phyloP scores from a whole-genome alignment of 306 rosid genomes.

The Lablab purpureus region DNA sequence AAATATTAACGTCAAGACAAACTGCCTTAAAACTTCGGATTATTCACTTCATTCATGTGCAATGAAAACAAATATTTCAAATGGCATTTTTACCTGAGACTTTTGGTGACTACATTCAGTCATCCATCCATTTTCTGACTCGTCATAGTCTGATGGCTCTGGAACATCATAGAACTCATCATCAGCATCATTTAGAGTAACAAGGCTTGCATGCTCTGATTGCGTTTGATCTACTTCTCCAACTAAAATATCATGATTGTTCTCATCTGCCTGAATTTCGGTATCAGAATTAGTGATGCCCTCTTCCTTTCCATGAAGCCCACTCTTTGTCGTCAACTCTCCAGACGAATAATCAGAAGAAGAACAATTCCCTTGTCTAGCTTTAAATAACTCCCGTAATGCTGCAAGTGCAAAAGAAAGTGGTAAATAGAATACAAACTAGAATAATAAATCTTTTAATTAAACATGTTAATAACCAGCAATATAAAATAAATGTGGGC shows the following conservation, averaged over 20 bases:
- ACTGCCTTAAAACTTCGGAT: slow-evolving; percentile 5
- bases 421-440: slow-evolving; percentile 38
- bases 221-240: slow-evolving; percentile 60
- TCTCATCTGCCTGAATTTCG: slow-evolving; percentile 50
- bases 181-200: slow-evolving; percentile 62
- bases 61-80: slow-evolving; percentile 34
- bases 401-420: slow-evolving; percentile 63
- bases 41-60: slow-evolving; percentile 31
- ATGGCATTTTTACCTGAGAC: slow-evolving; percentile 52
- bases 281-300: slow-evolving; percentile 51
- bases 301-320: slow-evolving; percentile 54
- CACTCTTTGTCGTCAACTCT: slow-evolving; percentile 56
- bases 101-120: slow-evolving; percentile 57
- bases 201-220: slow-evolving; percentile 64
- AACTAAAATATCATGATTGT: slow-evolving; percentile 44
- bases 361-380: slow-evolving; percentile 62
- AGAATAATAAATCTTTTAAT: slow-evolving; percentile 32
- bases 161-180: slow-evolving; percentile 92
- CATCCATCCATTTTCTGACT: slow-evolving; percentile 78
- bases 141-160: slow-evolving; percentile 71
- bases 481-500: slow-evolving; percentile 33
- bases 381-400: slow-evolving; percentile 74
- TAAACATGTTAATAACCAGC: slow-evolving; percentile 3
- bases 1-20: slow-evolving; percentile 30
- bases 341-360: slow-evolving; percentile 63